Conservation (phyloP, 2,329 filamentous ascomycete species). For the Emydomyces testavorans region DNA sequence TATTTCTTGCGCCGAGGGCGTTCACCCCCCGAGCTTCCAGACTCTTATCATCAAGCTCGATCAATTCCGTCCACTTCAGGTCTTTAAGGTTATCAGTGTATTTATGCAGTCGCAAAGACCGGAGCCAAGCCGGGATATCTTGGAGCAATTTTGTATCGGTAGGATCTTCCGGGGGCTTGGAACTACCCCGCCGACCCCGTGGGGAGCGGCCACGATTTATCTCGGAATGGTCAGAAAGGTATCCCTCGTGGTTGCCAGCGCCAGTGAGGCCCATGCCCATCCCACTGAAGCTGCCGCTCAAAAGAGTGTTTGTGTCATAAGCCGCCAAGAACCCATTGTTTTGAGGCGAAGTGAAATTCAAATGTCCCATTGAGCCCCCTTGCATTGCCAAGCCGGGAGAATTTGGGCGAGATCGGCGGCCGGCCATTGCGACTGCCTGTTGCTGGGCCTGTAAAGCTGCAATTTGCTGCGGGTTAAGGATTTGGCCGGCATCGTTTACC, state of each 20-base stretch:
- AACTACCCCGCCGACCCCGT: slow-evolving; percentile 81
- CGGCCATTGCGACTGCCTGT: slow-evolving; percentile 40
- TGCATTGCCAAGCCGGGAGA: slow-evolving; percentile 83
- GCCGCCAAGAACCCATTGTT: slow-evolving; percentile 89
- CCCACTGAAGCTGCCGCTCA: slow-evolving; percentile 59
- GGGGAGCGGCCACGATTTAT: slow-evolving; percentile 83
- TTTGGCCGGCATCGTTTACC: slow-evolving; percentile 86
- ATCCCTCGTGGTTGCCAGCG: slow-evolving; percentile 64
- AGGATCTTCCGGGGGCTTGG: slow-evolving; percentile 94
- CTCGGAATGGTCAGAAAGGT: slow-evolving; percentile 87
- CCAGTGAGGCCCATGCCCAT: slow-evolving; percentile 63
- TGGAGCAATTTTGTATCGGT: slow-evolving; percentile 82
- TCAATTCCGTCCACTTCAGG: slow-evolving; percentile 85
- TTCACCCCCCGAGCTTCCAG: slow-evolving; percentile 89
- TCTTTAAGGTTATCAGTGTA: slow-evolving; percentile 98
- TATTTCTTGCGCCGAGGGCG: slow-evolving; percentile 82
- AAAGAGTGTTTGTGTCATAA: slow-evolving; percentile 62
- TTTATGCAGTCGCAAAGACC: slow-evolving; percentile 90
- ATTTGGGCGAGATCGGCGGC: slow-evolving; percentile 63
- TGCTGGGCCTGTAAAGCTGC: slow-evolving; percentile 64
- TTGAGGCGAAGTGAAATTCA: slow-evolving; percentile 76
- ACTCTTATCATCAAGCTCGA: slow-evolving; percentile 85
- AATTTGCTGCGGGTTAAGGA: slow-evolving; percentile 74
- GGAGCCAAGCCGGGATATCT: slow-evolving; percentile 92
- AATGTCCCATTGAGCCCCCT: slow-evolving; percentile 39